Evolutionary conservation across 345 rosid genomes (phyloP).

Genomic region (Arabidopsis suecica): DNA sequence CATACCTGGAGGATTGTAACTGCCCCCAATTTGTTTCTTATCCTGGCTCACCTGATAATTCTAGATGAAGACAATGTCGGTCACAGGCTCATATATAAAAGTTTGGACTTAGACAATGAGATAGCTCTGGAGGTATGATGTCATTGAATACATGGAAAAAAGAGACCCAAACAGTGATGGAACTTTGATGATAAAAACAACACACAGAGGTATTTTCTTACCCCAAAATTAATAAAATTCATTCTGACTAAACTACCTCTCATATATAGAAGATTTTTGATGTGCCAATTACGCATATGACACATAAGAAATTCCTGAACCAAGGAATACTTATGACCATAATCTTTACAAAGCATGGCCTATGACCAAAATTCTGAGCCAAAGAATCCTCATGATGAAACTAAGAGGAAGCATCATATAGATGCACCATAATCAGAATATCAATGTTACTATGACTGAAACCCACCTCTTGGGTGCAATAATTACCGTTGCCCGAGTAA

Average conservation of each 20-base stretch:
- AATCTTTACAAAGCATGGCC: slow-evolving; percentile 3
- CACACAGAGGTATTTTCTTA: background rate
- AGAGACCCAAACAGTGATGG: background rate
- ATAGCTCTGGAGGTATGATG: background rate
- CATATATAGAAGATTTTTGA: background rate
- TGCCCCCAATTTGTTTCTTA: slow-evolving; percentile 40
- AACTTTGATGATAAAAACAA: slow-evolving; percentile 1
- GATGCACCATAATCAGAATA: background rate
- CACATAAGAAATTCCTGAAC: slow-evolving; percentile 18
- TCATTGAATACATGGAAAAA: background rate
- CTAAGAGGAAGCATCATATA: slow-evolving; percentile 13
- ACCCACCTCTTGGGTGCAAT: slow-evolving; percentile 50
- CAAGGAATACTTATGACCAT: slow-evolving; percentile 2
- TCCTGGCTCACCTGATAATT: slow-evolving; percentile 50
- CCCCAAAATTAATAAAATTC: background rate
- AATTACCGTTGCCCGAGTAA: slow-evolving; percentile 33
- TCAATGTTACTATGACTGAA: slow-evolving; percentile 13
- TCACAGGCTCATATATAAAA: background rate
- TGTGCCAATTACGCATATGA: background rate
- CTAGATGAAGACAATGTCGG: slow-evolving; percentile 32
- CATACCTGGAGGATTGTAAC: slow-evolving; percentile 57
- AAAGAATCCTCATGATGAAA: background rate
- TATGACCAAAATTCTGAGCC: slow-evolving; percentile 8
- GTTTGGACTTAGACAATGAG: background rate
- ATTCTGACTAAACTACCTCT: background rate